Evolutionary conservation across 1,284 basidiomycete genomes (phyloP).

Genomic region (Taiwanofungus camphoratus): DNA sequence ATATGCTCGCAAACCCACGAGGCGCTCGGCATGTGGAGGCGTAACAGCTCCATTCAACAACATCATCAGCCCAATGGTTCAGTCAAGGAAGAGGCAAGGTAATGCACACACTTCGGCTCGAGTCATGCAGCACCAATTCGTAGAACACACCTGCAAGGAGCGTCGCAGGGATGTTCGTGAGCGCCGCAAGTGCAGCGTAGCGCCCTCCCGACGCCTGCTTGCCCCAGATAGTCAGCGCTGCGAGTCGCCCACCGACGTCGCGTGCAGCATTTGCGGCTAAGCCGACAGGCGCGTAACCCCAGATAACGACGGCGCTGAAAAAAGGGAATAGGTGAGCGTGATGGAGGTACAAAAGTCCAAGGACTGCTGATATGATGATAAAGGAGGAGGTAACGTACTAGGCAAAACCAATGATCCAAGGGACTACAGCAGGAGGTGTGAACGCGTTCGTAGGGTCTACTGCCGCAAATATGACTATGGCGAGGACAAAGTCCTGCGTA

Average conservation of each 20-base stretch:
- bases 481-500: conserved; percentile 61
- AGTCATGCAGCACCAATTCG: conserved; percentile 52
- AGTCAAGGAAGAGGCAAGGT: neutral
- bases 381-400: conserved; percentile 38
- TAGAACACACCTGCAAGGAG: conserved; percentile 47
- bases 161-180: conserved; percentile 63
- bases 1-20: conserved; percentile 2
- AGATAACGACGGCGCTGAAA: conserved; percentile 46
- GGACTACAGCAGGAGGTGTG: conserved; percentile 45
- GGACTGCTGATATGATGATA: neutral
- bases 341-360: neutral
- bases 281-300: conserved; percentile 50
- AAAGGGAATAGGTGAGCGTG: neutral
- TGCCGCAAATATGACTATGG: conserved; percentile 47
- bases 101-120: conserved; percentile 35
- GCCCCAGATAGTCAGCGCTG: conserved; percentile 56
- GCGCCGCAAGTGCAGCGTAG: conserved; percentile 59
- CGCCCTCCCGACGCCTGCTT: conserved; percentile 43
- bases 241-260: conserved; percentile 58
- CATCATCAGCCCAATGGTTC: neutral
- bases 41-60: neutral
- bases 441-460: conserved; percentile 60
- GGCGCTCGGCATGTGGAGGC: conserved; percentile 1
- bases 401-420: conserved; percentile 48
- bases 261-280: conserved; percentile 62